These are phyloP conservation scores for Trifolium fragiferum DNA, from an alignment of 306 rosid species.

Conservation along the genomic window DNA sequence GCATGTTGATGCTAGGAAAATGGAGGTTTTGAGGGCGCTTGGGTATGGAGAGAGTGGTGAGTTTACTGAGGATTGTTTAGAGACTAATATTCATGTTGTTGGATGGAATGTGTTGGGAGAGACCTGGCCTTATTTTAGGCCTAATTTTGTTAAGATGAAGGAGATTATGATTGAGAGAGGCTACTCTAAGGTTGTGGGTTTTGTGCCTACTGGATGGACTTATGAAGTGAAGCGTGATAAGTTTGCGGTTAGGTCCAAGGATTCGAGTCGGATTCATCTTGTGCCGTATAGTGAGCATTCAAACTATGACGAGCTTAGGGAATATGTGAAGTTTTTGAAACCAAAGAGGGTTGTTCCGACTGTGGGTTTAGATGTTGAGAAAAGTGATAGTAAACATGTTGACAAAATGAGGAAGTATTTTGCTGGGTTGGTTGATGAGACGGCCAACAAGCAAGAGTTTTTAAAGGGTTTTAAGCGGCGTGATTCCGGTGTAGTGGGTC, in stretches of 20 bases:
- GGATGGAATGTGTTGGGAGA: conserved; percentile 98
- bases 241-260: conserved; percentile 76
- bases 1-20: conserved; percentile 70
- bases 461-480: conserved; percentile 62
- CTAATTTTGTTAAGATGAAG: conserved; percentile 78
- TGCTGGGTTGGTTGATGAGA: conserved; percentile 82
- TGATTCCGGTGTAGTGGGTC: conserved; percentile 42
- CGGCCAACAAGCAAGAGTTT: conserved; percentile 78
- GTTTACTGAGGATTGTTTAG: conserved; percentile 67
- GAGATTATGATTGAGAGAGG: conserved; percentile 82
- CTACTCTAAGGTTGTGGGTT: conserved; percentile 77
- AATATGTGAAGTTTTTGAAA: conserved; percentile 79
- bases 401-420: conserved; percentile 78
- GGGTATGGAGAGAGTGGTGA: conserved; percentile 67
- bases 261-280: conserved; percentile 75
- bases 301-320: conserved; percentile 84
- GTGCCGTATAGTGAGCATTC: conserved; percentile 98
- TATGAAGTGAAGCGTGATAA: conserved; percentile 79
- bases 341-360: conserved; percentile 88
- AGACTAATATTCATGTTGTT: conserved; percentile 88
- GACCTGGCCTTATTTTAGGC: conserved; percentile 95
- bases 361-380: conserved; percentile 83
- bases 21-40: conserved; percentile 74
- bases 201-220: conserved; percentile 98
- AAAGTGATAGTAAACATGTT: conserved; percentile 78